Evolutionary conservation across 2,329 filamentous ascomycete genomes (phyloP).

Genomic region (Trichoderma sp.): DNA sequence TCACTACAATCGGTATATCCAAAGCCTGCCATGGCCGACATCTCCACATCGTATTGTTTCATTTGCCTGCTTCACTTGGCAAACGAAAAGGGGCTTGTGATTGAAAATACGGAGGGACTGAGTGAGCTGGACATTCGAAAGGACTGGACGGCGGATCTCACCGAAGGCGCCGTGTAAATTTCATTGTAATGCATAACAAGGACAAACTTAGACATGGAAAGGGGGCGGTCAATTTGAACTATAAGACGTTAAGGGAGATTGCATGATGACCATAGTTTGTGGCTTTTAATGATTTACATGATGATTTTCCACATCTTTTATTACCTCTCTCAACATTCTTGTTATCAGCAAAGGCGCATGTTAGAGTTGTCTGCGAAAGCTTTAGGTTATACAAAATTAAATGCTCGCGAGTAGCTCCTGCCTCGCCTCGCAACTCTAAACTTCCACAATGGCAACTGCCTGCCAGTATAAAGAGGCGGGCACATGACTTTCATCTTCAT

Average conservation of each 20-base stretch:
- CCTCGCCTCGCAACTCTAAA: neutral
- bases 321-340: neutral
- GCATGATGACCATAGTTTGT: neutral
- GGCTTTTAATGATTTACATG: neutral
- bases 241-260: neutral
- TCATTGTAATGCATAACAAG: neutral
- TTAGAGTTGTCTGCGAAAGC: neutral
- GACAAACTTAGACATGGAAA: neutral
- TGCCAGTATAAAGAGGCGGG: neutral
- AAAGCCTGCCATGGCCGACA: conserved; percentile 83
- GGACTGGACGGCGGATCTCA: conserved; percentile 62
- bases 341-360: neutral
- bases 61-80: conserved; percentile 89
- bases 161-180: conserved; percentile 41
- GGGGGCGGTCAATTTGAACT: neutral
- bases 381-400: neutral
- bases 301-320: neutral
- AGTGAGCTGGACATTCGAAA: conserved; percentile 62
- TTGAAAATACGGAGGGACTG: conserved; percentile 63
- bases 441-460: neutral
- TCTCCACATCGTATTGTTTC: conserved; percentile 91
- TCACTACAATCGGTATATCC: conserved; percentile 83
- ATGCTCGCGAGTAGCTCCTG: neutral
- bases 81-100: conserved; percentile 86
- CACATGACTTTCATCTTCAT: neutral